Base-by-base conservation (phyloP, 768 basidiomycete species). In the Rhizopogon vesiculosus region DNA sequence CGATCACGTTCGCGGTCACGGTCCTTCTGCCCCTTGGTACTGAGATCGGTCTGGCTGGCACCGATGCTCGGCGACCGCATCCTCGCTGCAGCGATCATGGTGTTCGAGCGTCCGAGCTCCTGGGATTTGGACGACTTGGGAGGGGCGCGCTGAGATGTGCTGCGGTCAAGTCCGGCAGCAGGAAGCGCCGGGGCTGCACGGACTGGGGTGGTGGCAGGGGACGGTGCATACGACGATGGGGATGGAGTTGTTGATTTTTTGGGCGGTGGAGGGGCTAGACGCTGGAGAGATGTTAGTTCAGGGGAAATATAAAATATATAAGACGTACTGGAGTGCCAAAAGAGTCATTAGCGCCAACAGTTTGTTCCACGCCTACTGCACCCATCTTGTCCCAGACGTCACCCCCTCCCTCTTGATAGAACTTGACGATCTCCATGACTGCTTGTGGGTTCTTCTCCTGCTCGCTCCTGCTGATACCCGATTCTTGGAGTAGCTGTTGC, bases 361-460 rank as follows among this genome's bases (percentile, higher is more conserved):
- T 33, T 49, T 70, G 72, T 56, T 74, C 68, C 29, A 42, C 12
- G n/a, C 53, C 39, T 41, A 84, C 78, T 13, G 80, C 76, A 13
- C 85, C 88, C 71, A 92, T 80, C 78, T 93, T 93, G 71, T 89
- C 90, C 91, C 90, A 93, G 33, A 85, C 85, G 64, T 86, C 86
- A 56, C 83, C 82, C 57, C 85, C 81, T 38, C 88, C 84, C 71
- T 94, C 91, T 65, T 98, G 96, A 71, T 97, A 98, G 74, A 98
- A 98, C 66, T 95, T 94, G 70, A 99, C 96, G 59, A 98, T 96
- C 66, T 98, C 97, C 85, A 95, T 93, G 58, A 98, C 93, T 3
- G 93, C 93, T 72, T 97, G 89, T 0, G 97, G 97, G 66, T 98
- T 95, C 77, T 91, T 93, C 72, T 97, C 95, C 76, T 99, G 97